Evolutionary conservation across 495 filamentous ascomycete genomes (phyloP).

Genomic region (Neurospora sp.): DNA sequence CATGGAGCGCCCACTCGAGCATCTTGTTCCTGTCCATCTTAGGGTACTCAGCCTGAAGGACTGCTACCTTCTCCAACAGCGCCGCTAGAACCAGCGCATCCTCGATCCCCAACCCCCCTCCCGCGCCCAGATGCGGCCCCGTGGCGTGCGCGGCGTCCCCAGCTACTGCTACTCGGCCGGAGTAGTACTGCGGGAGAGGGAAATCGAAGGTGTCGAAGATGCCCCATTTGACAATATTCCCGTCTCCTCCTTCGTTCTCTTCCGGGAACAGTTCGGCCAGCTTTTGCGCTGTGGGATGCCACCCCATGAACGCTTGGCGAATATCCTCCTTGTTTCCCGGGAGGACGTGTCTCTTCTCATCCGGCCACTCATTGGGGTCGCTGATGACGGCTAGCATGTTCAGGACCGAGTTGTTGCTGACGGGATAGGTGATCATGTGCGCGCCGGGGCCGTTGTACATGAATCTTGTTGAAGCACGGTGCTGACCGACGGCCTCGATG

Average conservation of each 20-base stretch:
- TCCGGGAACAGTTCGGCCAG: slow-evolving; percentile 36
- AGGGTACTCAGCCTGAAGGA: too few relatives aligned
- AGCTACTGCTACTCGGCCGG: slow-evolving; percentile 34
- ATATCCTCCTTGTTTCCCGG: slow-evolving; percentile 22
- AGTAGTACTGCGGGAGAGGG: slow-evolving; percentile 30
- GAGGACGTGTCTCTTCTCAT: slow-evolving; percentile 22
- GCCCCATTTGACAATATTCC: slow-evolving; percentile 40
- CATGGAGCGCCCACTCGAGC: slow-evolving; percentile 23
- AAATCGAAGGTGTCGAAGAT: slow-evolving; percentile 43
- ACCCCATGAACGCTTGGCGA: slow-evolving; percentile 23
- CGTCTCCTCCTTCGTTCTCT: background rate
- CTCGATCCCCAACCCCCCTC: slow-evolving; percentile 46
- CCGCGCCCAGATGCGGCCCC: slow-evolving; percentile 43
- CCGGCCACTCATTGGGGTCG: slow-evolving; percentile 24
- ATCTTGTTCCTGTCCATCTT: slow-evolving; percentile 5
- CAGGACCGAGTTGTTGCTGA: slow-evolving; percentile 25
- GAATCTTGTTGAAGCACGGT: slow-evolving; percentile 21
- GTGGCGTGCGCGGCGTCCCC: slow-evolving; percentile 36
- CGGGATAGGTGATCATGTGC: slow-evolving; percentile 31
- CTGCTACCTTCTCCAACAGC: slow-evolving; percentile 21
- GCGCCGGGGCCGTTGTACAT: slow-evolving; percentile 34
- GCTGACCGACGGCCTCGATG: slow-evolving; percentile 14
- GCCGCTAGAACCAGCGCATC: slow-evolving; percentile 37
- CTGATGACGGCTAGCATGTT: slow-evolving; percentile 32
- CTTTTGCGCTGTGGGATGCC: slow-evolving; percentile 25